Evolutionary conservation across 176 grass and related monocot genomes (phyloP), one percentile per base, ranked within the genome.

Genomic region (Eleusine indica): DNA sequence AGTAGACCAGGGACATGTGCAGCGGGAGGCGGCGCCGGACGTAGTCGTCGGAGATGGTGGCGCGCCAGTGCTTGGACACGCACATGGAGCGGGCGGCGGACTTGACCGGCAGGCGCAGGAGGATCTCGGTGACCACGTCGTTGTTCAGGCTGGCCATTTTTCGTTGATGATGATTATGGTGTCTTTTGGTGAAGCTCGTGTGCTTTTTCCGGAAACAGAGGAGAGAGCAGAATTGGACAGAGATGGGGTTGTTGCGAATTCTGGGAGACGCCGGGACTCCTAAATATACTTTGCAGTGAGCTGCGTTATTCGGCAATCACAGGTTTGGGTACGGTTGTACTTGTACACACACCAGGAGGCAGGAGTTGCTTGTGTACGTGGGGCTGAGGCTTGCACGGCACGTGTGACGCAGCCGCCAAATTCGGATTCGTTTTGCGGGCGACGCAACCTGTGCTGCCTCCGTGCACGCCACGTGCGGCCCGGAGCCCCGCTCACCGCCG

Each of bases 21-120:
- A 70, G 76, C 2, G 86, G 84, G 9, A 97, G 89, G 5, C 84
- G 11, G 53, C 83, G 65, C 6, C 78, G 80, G 77, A 93, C 66
- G 76, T 80, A 78, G 87, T 67, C 68, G 58, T 83, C 70, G 74
- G 86, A 77, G 88, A 97, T 74, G 41, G 90, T 62, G 66, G 77
- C 58, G 64, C 68, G 49, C 94, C 94, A 97, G n/a, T 16, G 44
- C 77, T 78, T 97, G 35, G 81, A 89, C 16, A 97, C 91, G 73
- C 74, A 87, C 67, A 25, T 32, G 78, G 90, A 93, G 9, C 91
- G 75, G 57, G 80, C 88, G 38, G 91, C 30, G 1, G 91, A 77
- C 14, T 93, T 87, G 13, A 91, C 39, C 0, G 94, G 94, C 0
- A 97, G 82, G 18, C 78, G 73, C 3, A 70, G 29, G 75, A 96